Evolutionary conservation across 768 basidiomycete genomes (phyloP), one percentile per base, ranked within the genome.

Genomic region (Lanmaoa pseudosensibilis): DNA sequence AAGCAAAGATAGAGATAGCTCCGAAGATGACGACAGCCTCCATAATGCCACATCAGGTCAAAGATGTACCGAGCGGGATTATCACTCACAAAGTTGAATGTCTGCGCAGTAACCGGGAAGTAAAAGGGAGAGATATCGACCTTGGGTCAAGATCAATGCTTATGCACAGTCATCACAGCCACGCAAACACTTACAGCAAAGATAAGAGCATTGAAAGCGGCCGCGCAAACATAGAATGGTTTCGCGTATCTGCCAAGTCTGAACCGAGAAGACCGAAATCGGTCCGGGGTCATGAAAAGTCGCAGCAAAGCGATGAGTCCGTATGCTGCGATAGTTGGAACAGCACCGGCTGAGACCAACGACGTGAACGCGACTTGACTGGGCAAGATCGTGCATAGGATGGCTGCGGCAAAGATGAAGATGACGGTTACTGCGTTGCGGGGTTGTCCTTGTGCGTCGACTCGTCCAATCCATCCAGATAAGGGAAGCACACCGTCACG

Each of bases 331-430:
- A 94, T 92, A 3, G 90, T 94, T 1, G 93, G 94, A 3, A 92
- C 80, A 5, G 79, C 91, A 23, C 90, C 90, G 8, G 92, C 94
- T 12, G 91, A 94, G 40, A 94, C 82, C 57, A 96, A 78, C 15
- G 92, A 94, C 3, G 88, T 93, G 77, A 96, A 97, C 4, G 94
- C 94, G 37, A 95, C 94, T 64, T 89, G 85, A 65, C 90, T 92
- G 1, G 93, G 91, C 25, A 96, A 75, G 65, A 95, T 94, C 10
- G 90, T 88, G 76, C 91, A 94, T n/a, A 95, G 79, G 21, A 95
- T 63, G 33, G 74, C 43, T 1, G 88, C 86, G 0, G 84, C 88
- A 59, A 94, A 93, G 57, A 89, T 65, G 65, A 83, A 90, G 68
- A 95, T 94, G 63, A 95, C 86, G 3, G 91, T 91, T 18, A 95